Evolutionary conservation across 2,329 filamentous ascomycete genomes (phyloP), one percentile per base, ranked within the genome.

Genomic region (Talaromyces sp.): DNA sequence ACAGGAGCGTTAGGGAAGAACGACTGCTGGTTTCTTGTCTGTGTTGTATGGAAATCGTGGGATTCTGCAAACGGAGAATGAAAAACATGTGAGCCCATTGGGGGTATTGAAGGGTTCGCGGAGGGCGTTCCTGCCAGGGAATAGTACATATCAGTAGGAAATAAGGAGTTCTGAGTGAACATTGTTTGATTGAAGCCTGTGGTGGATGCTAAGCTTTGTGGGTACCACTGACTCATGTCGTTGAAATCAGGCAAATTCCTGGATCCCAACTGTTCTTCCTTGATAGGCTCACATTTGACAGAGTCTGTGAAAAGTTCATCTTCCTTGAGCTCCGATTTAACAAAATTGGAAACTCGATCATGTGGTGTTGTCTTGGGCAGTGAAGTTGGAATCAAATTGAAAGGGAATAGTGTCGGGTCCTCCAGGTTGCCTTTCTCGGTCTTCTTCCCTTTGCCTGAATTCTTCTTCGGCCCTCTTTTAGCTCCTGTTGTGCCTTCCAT

Each of bases 401-500:
- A 16, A 4, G 36, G 11, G 19, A n/a, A 14, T n/a, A 13, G 17
- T 13, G 20, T 46, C 6, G 19, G 14, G 13, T 46, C 30, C 13
- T 7, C 19, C 32, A 35, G 35, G 6, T 37, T 20, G 14, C 17
- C 19, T 20, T 47, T 32, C 3, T 30, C 33, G 4, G 1, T 16
- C 33, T 47, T 47, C 16, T 47, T 39, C 36, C 16, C 36, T 39
- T 39, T 54, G 13, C 27, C 2, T 11, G 20, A 42, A n/a, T 36
- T 54, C 52, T 44, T 66, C 63, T 24, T 61, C 42, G 2, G 32
- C 24, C 27, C 27, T 13, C 65, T 19, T 10, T 41, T 27, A 9
- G 29, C 19, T 9, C 47, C 24, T n/a, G 47, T 49, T 64, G 69
- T 13, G 2, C 76, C 77, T 54, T 83, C 80, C 72, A 81, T 80